Percentiles rank a stretch among this genome's conserved stretches.
Conservation (phyloP, 179 eudicot species). For the Pouteria campechiana region DNA sequence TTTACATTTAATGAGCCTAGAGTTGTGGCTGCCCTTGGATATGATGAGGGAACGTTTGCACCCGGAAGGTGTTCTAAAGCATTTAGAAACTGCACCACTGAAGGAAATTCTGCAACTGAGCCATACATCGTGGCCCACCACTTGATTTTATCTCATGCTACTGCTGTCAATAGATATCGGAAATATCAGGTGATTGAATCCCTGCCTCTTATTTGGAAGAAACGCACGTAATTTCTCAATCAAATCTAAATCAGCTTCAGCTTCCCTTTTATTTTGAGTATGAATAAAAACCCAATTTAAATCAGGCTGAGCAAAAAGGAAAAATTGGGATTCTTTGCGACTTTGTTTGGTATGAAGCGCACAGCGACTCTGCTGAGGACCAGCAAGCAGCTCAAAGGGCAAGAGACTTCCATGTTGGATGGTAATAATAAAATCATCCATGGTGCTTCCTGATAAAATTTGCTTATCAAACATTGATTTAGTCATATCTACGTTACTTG, state of each 20-base stretch:
- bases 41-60: conserved; percentile 51
- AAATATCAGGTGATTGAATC: conserved; percentile 23
- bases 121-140: conserved; percentile 39
- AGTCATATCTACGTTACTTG: neutral
- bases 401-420: conserved; percentile 23
- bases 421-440: conserved; percentile 9
- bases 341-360: conserved; percentile 14
- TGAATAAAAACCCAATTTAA: too few relatives aligned
- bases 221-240: too few relatives aligned
- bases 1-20: conserved; percentile 13
- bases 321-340: conserved; percentile 15
- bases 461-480: too few relatives aligned
- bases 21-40: conserved; percentile 42
- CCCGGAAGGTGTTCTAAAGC: conserved; percentile 52
- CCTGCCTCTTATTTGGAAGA: neutral
- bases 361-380: neutral
- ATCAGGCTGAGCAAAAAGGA: conserved; percentile 28
- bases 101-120: conserved; percentile 34
- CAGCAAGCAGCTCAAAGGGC: conserved; percentile 13
- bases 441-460: neutral
- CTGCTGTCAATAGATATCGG: conserved; percentile 14
- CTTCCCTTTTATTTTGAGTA: too few relatives aligned
- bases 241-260: too few relatives aligned
- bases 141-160: conserved; percentile 29
- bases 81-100: conserved; percentile 11